Base-by-base conservation (phyloP, 1,284 basidiomycete genomes). In the Microbotryum lychnidis-dioicae region DNA sequence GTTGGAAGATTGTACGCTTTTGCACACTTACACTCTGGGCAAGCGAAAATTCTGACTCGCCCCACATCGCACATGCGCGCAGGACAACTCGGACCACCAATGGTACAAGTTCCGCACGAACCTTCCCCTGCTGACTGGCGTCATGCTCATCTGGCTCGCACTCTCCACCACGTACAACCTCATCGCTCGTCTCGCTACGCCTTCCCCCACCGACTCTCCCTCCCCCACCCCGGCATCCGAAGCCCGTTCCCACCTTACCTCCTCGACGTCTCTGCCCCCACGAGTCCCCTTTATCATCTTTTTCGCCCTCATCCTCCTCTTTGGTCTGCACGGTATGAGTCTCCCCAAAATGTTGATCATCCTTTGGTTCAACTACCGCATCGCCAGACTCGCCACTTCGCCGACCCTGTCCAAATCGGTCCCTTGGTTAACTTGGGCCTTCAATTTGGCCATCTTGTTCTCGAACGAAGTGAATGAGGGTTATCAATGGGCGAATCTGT, bases 321-420 rank as follows among this genome's bases (percentile, higher is more conserved):
- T 84, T 21, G 83, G 82, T 3, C 76, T 98, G n/a, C 94, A 97
- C 74, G 96, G 96, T 31, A 76, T 84, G n/a, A 89, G 87, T 69
- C 76, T 82, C 1, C 47, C 93, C 73, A 97, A 97, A 74, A 83
- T 97, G 31, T 61, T 90, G 5, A 49, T 78, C 31, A 87, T 97
- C 57, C 75, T 96, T 16, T 73, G 76, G 6, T 52, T 79, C 21
- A 97, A 97, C 76, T 97, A 85, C 72, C 65, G 67, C 21, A 79
- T 93, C 27, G 82, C 82, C 8, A 84, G 82, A 8, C 65, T 65
- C 65, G 1, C 78, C 76, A 29, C 72, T 76, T 29, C 77, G 77
- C 8, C 80, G 78, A 3, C 46, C 9, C 9, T 33, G n/a, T 61
- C 80, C 76, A 65, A 46, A 29, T 25, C 83, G 81, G 48, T 71